Percentiles rank a stretch among this genome's conserved stretches.
Conservation (phyloP, 2,329 filamentous ascomycete species). For the Phialocephala sp. region DNA sequence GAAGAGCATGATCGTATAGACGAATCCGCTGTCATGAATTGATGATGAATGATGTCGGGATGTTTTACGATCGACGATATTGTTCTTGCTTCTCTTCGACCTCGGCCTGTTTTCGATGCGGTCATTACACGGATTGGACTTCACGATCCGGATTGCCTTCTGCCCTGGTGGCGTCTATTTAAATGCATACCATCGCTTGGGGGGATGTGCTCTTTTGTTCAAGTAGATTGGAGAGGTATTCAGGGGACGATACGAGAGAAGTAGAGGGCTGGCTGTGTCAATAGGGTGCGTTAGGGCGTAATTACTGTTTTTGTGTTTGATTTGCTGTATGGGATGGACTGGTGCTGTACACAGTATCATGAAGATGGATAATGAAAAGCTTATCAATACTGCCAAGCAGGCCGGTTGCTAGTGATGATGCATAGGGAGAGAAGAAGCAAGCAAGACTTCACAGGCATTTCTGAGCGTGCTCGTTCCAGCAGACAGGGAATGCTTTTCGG, state of each 20-base stretch:
- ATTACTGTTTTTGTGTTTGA: conserved; percentile 23
- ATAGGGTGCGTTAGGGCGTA: conserved; percentile 27
- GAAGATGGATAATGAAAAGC: conserved; percentile 27
- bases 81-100: conserved; percentile 21
- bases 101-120: conserved; percentile 9
- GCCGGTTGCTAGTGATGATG: background rate
- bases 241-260: conserved; percentile 8
- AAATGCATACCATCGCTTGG: conserved; percentile 19
- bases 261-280: conserved; percentile 17
- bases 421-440: background rate
- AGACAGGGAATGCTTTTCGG: too few relatives aligned
- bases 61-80: conserved; percentile 26
- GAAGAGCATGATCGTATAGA: conserved; percentile 41
- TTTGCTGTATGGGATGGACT: conserved; percentile 16
- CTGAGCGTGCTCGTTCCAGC: too few relatives aligned
- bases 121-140: conserved; percentile 23
- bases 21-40: conserved; percentile 13
- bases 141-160: conserved; percentile 25
- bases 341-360: conserved; percentile 26
- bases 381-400: conserved; percentile 10
- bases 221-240: conserved; percentile 19
- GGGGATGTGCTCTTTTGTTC: conserved; percentile 18
- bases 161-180: conserved; percentile 34
- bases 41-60: conserved; percentile 31
- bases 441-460: too few relatives aligned